Base-by-base conservation (phyloP, 108 stramenopile species). In the Cyclotella cryptica region DNA sequence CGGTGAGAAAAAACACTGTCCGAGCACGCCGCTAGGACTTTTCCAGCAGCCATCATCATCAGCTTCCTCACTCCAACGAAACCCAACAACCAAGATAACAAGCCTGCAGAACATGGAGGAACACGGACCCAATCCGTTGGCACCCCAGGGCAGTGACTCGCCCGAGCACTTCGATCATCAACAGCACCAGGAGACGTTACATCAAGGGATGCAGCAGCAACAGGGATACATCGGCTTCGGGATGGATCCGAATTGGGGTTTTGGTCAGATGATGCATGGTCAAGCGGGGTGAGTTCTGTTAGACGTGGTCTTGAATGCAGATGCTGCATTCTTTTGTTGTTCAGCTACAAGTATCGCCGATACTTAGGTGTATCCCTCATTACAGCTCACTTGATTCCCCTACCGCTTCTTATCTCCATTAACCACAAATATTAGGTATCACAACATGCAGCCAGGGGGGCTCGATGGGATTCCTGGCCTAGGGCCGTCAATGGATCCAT, bases 401-500 rank as follows among this genome's bases (percentile, higher is more conserved):
- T n/a, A n/a, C n/a, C n/a, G n/a, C n/a, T n/a, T n/a, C n/a, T n/a
- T n/a, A n/a, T 54, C 22, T 30, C 19, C 8, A 10, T 41, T 18
- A 1, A 3, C 66, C 51, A 53, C 14, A 60, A 80, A 43, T n/a
- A 55, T 27, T 30, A 60, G 61, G 0, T 66, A 69, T 35, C 44
- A 58, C 27, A 42, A 41, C 43, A 74, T 81, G 53, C 65, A 79
- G 47, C 46, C 71, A 44, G 78, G 65, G 19, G 71, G 54, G 27
- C 55, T 79, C 39, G 74, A 82, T 22, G 70, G 71, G 13, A 89
- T 93, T 49, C 86, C 89, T 14, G 93, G 93, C 14, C 51, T 90
- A 30, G 78, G 84, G 58, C 83, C 84, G 21, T 88, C 88, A 54
- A 89, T 91, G 80, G 92, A 96, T 88, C 92, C 95, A 46, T 64